Percentiles rank a stretch among this genome's conserved stretches.
These are phyloP conservation scores for Lasiodiplodia sp. DNA, from an alignment of 2,329 filamentous ascomycete genomes.

Conservation along the genomic window DNA sequence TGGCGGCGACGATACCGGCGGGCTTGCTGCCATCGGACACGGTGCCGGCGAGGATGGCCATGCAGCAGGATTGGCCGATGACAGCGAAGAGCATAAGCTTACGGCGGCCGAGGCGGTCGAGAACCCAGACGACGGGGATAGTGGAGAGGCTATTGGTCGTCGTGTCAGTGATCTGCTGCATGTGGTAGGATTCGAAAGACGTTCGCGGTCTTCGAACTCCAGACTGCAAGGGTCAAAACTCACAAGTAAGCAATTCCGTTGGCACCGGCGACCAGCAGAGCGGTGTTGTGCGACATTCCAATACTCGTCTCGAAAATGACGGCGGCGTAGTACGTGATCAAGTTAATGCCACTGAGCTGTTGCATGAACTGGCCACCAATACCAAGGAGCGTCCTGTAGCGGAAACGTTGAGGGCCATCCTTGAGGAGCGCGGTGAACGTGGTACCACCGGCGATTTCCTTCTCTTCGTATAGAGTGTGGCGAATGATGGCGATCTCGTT, in stretches of 20 bases:
- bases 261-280: conserved; percentile 44
- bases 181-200: conserved; percentile 28
- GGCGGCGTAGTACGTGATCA: conserved; percentile 48
- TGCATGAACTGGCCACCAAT: conserved; percentile 58
- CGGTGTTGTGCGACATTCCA: conserved; percentile 50
- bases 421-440: conserved; percentile 49
- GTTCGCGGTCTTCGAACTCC: background rate
- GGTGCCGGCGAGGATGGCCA: conserved; percentile 50
- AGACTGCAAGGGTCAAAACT: conserved; percentile 31
- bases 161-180: background rate
- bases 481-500: conserved; percentile 49
- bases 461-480: conserved; percentile 51
- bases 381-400: conserved; percentile 49
- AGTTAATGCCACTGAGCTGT: conserved; percentile 37
- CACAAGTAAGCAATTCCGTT: conserved; percentile 55
- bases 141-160: conserved; percentile 34
- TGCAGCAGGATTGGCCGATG: conserved; percentile 45
- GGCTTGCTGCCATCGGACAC: conserved; percentile 45
- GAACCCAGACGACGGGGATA: conserved; percentile 46
- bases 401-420: conserved; percentile 53
- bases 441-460: conserved; percentile 44
- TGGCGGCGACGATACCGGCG: conserved; percentile 52
- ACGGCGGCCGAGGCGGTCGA: conserved; percentile 45
- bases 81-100: conserved; percentile 43
- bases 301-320: conserved; percentile 56